Evolutionary conservation across 1,139 yeast genomes (phyloP), one percentile per base, ranked within the genome.

Genomic region (Yamadazyma atmosphaerica): DNA sequence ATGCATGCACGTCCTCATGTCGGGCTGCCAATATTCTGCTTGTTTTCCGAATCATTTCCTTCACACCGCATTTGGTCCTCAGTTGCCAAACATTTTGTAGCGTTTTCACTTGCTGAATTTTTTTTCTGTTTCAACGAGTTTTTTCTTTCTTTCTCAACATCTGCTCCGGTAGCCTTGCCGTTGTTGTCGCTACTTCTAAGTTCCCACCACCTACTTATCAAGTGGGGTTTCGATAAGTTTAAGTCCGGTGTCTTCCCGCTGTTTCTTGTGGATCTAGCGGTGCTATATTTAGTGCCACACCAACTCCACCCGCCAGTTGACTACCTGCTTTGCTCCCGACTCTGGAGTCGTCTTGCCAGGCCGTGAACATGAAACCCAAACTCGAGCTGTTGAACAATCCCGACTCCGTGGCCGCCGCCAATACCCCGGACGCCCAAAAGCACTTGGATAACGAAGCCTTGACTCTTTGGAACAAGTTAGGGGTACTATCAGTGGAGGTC

Each of bases 391-490:
- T 24, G 27, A 12, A 6, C n/a, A 7, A 24, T 24, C 27, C 27
- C 14, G 12, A 11, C 27, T 5, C 27, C 12, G 6, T 24, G n/a
- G 14, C 27, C 27, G n/a, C n/a, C n/a, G n/a, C 10, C 23, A 21
- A 21, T 10, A 7, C 23, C 23, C 23, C 10, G 23, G 23, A 21
- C 23, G 7, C 23, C 23, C 23, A 21, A 21, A 7, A 7, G 9
- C 23, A 21, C 26, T 23, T 28, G 31, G 21, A 19, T 3, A 4
- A 4, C 25, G 12, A 34, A 5, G n/a, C 26, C 23, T 23, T 34
- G 15, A 7, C 11, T 16, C 14, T 38, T 4, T 45, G 49, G 49
- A 40, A 29, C 30, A 33, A 29, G 23, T 28, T 45, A 9, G 46
- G 43, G 4, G 25, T 30, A 3, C 32, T 44, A 11, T 34, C 49